A percentile compares a stretch with the other conserved stretches of the same genome.
phyloP scores from a whole-genome alignment of 371 early-diverging fungal genomes.

The Mortierella sp. region DNA sequence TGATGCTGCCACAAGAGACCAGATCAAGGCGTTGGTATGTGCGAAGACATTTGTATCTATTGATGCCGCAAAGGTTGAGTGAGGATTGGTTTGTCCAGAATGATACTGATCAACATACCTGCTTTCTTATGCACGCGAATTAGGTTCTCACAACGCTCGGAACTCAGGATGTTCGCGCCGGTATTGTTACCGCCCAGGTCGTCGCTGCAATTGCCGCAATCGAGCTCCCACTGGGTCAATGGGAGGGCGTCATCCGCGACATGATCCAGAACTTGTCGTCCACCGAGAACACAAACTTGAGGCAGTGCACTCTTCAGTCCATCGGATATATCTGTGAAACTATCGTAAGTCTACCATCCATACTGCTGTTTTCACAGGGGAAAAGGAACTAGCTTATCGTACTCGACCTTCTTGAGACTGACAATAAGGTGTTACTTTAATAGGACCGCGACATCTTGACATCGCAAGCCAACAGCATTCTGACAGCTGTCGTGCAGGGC shows the following conservation, averaged over 20 bases:
- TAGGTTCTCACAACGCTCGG: slow-evolving; percentile 81
- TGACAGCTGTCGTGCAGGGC: slow-evolving; percentile 94
- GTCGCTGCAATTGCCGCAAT: slow-evolving; percentile 93
- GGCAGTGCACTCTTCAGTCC: slow-evolving; percentile 85
- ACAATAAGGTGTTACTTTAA: not conserved
- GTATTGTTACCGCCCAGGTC: slow-evolving; percentile 84
- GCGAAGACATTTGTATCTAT: not conserved
- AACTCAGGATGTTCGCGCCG: slow-evolving; percentile 73
- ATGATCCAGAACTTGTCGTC: slow-evolving; percentile 82
- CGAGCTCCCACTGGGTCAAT: slow-evolving; percentile 87
- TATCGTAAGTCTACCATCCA: slow-evolving; percentile 67
- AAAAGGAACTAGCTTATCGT: not conserved
- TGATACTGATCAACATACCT: not conserved
- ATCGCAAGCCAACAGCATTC: slow-evolving; percentile 85
- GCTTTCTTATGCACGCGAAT: not conserved
- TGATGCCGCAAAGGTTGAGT: not conserved
- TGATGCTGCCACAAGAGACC: slow-evolving; percentile 64
- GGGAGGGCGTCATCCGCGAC: slow-evolving; percentile 87
- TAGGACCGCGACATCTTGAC: slow-evolving; percentile 84
- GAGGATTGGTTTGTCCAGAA: not conserved
- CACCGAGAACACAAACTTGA: slow-evolving; percentile 71
- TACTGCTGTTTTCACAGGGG: not conserved
- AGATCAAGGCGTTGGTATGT: slow-evolving; percentile 63
- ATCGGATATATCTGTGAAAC: slow-evolving; percentile 95
- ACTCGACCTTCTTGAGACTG: not conserved